Evolutionary conservation across 2,329 filamentous ascomycete genomes (phyloP).

Genomic region (Colletotrichum tabaci): DNA sequence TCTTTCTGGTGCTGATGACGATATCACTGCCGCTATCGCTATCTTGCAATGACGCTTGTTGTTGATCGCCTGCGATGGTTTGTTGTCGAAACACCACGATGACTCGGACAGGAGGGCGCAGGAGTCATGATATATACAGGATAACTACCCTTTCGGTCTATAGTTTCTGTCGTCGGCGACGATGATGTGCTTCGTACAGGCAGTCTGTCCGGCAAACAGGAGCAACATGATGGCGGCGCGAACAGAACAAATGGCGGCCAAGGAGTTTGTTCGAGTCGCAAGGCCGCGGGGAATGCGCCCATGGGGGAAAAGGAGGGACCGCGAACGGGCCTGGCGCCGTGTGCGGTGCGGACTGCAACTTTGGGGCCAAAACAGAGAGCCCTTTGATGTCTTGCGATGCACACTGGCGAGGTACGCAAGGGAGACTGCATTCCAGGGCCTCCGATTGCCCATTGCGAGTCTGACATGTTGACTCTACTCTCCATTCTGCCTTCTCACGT

Average conservation of each 20-base stretch:
- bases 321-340: conserved; percentile 31
- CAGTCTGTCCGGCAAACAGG: neutral
- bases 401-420: conserved; percentile 16
- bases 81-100: conserved; percentile 31
- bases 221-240: conserved; percentile 36
- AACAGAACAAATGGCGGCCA: neutral
- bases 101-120: conserved; percentile 31
- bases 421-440: conserved; percentile 36
- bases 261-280: conserved; percentile 9
- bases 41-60: conserved; percentile 27
- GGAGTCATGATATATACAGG: conserved; percentile 38
- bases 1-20: conserved; percentile 2
- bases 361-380: neutral
- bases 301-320: conserved; percentile 5
- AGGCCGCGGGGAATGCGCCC: conserved; percentile 14
- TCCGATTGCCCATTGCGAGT: neutral
- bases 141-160: neutral
- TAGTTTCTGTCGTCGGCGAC: neutral
- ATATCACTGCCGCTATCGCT: conserved; percentile 19
- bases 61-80: neutral
- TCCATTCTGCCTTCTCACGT: neutral
- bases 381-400: neutral
- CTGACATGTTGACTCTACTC: neutral
- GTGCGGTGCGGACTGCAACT: conserved; percentile 20
- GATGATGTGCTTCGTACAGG: neutral